These are phyloP conservation scores for Komagataella phaffii DNA, from an alignment of 805 yeast genomes.

Conservation along the genomic window DNA sequence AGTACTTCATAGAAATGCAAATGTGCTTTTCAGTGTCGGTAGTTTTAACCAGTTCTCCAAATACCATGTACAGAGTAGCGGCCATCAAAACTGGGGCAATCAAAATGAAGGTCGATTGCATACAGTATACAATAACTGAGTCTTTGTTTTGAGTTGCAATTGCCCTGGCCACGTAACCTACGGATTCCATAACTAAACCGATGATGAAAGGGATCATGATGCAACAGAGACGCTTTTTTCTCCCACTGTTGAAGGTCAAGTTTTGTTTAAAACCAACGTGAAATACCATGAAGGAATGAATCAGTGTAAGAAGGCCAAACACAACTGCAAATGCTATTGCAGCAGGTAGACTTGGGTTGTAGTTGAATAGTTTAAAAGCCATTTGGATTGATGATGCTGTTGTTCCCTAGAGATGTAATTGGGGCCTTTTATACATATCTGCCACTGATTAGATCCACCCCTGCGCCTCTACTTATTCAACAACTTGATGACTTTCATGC, in stretches of 20 bases:
- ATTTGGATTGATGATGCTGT: not conserved
- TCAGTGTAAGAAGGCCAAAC: not conserved
- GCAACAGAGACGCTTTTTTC: not conserved
- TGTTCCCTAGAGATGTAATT: not conserved
- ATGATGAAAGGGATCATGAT: not conserved
- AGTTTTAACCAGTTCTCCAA: not conserved
- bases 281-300: not conserved
- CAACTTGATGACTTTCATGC: not conserved
- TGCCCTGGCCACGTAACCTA: not conserved
- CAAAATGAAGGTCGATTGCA: not conserved
- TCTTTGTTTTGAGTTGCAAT: not conserved
- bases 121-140: not conserved
- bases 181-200: not conserved
- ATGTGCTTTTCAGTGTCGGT: not conserved
- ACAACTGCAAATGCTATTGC: not conserved
- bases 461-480: not conserved
- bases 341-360: not conserved
- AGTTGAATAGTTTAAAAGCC: not conserved
- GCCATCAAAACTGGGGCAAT: not conserved
- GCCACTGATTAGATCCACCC: not conserved
- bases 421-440: not conserved
- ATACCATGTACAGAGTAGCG: not conserved
- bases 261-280: not conserved
- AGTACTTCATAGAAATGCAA: not conserved
- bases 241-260: not conserved